These are phyloP conservation scores for Parascedosporium putredinis DNA, from an alignment of 2,329 filamentous ascomycete species.

Conservation along the genomic window DNA sequence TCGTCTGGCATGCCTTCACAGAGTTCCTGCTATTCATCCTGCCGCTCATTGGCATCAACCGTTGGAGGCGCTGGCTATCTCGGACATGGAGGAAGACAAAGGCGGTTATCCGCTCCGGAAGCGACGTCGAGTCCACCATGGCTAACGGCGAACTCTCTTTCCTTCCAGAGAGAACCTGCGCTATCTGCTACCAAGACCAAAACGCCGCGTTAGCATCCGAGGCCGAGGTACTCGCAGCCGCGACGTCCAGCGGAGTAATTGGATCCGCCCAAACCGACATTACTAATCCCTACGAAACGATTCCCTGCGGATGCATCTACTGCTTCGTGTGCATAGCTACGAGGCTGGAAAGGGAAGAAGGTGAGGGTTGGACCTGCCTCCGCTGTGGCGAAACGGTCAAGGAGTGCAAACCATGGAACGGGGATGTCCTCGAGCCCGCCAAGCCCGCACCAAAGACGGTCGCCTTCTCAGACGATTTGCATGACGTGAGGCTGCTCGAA, in stretches of 20 bases:
- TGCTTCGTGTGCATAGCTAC: constrained; percentile 95
- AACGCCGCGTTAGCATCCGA: constrained; percentile 63
- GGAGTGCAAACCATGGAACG: constrained; percentile 82
- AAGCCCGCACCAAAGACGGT: constrained; percentile 43
- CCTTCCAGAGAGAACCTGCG: constrained; percentile 85
- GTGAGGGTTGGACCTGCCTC: constrained; percentile 86
- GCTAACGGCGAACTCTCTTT: constrained; percentile 68
- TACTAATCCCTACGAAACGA: constrained; percentile 89
- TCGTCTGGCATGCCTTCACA: constrained; percentile 99
- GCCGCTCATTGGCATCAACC: constrained; percentile 88
- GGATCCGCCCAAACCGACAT: constrained; percentile 87
- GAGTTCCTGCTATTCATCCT: constrained; percentile 95
- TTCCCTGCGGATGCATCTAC: constrained; percentile 85
- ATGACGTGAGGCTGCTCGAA: constrained; percentile 2
- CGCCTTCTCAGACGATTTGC: constrained; percentile 48
- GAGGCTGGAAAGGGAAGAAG: constrained; percentile 81
- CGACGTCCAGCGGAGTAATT: constrained; percentile 64
- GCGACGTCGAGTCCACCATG: constrained; percentile 33
- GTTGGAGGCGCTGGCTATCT: constrained; percentile 84
- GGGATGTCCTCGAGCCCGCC: constrained; percentile 65
- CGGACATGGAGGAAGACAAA: constrained; percentile 78
- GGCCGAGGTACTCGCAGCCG: constrained; percentile 62
- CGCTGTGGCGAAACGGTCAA: constrained; percentile 76
- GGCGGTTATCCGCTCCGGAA: constrained; percentile 43
- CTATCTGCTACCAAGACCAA: constrained; percentile 93